Percentiles rank a stretch among this genome's conserved stretches.
These are phyloP conservation scores for Danielia oregonensis DNA, from an alignment of 805 yeast species.

Conservation along the genomic window DNA sequence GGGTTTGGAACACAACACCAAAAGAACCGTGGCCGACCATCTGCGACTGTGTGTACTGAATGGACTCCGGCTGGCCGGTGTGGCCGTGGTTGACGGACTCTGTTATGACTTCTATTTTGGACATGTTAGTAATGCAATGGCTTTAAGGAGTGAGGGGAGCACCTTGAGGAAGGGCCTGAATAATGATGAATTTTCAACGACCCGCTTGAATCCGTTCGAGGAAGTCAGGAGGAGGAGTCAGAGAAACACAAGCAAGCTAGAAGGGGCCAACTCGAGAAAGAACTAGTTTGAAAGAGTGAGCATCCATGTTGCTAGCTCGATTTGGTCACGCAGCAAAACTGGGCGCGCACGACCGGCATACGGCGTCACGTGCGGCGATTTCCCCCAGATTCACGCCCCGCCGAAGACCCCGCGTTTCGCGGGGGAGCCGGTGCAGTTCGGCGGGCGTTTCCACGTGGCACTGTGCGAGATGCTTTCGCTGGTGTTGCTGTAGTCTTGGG, in stretches of 20 bases:
- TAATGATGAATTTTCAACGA: not conserved
- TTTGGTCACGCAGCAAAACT: conserved; percentile 16
- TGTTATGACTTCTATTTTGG: conserved; percentile 45
- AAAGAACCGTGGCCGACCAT: conserved; percentile 99
- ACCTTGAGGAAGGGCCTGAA: not conserved
- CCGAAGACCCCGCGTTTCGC: no score
- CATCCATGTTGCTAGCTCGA: not conserved
- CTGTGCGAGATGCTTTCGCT: no score
- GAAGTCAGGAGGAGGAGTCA: not conserved
- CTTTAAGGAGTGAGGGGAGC: not conserved
- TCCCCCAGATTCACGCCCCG: no score
- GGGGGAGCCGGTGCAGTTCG: no score
- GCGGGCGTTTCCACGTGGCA: no score
- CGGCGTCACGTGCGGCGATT: conserved; percentile 3
- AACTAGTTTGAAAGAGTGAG: not conserved
- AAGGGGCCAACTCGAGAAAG: not conserved
- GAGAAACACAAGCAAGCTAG: no score
- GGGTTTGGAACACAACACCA: conserved; percentile 94
- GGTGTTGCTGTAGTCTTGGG: no score
- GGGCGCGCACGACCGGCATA: conserved; percentile 11
- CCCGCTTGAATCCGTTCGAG: not conserved
- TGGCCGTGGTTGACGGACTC: conserved; percentile 72
- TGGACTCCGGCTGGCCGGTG: conserved; percentile 56
- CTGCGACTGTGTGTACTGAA: conserved; percentile 76
- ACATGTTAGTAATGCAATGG: conserved; percentile 33